phyloP scores from a whole-genome alignment of 768 basidiomycete species.

The Suillus bovinus region DNA sequence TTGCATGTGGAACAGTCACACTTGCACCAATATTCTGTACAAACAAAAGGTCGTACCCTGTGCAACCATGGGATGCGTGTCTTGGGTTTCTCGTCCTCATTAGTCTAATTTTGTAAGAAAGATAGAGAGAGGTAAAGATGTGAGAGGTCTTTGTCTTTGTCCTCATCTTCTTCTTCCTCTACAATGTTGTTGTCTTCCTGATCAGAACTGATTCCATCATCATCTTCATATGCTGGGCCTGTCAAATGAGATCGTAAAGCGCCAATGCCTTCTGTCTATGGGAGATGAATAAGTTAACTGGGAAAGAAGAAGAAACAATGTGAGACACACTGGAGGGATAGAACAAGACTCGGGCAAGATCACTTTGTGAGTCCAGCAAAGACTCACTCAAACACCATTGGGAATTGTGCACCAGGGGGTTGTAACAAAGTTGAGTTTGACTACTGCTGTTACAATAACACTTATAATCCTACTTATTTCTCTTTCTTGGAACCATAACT shows the following conservation, averaged over 20 bases:
- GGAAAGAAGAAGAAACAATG: constrained; percentile 14
- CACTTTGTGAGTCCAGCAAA: constrained; percentile 64
- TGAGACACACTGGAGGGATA: constrained; percentile 60
- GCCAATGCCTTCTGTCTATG: constrained; percentile 82
- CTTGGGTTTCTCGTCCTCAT: constrained; percentile 19
- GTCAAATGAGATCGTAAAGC: constrained; percentile 67
- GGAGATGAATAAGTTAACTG: constrained; percentile 3
- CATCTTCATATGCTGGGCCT: constrained; percentile 66
- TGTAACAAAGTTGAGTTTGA: constrained; percentile 61
- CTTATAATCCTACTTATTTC: too few species aligned
- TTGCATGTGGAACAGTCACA: too few species aligned
- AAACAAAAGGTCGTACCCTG: too few species aligned
- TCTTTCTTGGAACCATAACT: too few species aligned
- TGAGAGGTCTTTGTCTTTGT: constrained; percentile 24
- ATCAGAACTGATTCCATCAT: constrained; percentile 68
- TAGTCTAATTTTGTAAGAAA: constrained; percentile 21
- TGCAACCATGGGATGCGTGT: constrained; percentile 3
- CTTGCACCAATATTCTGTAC: too few species aligned
- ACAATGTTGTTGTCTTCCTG: constrained; percentile 39
- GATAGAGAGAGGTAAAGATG: constrained; percentile 25
- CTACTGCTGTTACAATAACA: too few species aligned
- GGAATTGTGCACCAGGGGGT: constrained; percentile 42
- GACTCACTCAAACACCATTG: constrained; percentile 55
- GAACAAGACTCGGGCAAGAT: constrained; percentile 66
- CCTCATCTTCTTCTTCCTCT: constrained; percentile 34